Conservation (phyloP, 805 yeast species). For the Vanderwaltozyma yarrowii region DNA sequence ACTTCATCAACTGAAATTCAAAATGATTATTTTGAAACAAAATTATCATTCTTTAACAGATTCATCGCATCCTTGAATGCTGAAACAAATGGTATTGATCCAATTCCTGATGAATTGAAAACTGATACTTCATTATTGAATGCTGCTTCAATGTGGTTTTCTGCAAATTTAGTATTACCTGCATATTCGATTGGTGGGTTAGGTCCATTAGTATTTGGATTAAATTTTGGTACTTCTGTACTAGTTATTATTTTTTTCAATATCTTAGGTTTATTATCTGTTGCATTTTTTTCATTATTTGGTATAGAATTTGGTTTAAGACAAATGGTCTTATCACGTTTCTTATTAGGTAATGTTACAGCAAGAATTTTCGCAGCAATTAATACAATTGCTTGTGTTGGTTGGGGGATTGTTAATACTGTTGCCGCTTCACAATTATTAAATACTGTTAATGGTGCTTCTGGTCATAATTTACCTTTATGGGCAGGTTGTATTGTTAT, state of each 20-base stretch:
- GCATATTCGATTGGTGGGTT: constrained; percentile 70
- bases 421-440: constrained; percentile 82
- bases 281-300: constrained; percentile 71
- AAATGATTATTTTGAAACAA: constrained; percentile 6
- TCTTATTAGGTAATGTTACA: constrained; percentile 62
- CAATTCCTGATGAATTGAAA: constrained; percentile 71
- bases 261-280: constrained; percentile 63
- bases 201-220: constrained; percentile 51
- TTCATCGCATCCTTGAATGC: constrained; percentile 27
- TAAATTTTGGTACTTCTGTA: constrained; percentile 66
- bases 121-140: constrained; percentile 52
- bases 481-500: constrained; percentile 85
- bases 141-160: constrained; percentile 84
- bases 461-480: constrained; percentile 52
- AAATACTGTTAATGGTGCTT: constrained; percentile 53
- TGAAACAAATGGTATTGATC: constrained; percentile 71
- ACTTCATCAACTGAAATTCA: neutral
- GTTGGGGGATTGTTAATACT: constrained; percentile 92
- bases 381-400: constrained; percentile 78
- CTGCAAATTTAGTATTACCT: constrained; percentile 82
- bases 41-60: constrained; percentile 16
- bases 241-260: constrained; percentile 63
- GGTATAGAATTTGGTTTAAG: constrained; percentile 82
- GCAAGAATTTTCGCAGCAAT: constrained; percentile 69
- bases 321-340: constrained; percentile 77